phyloP scores from a whole-genome alignment of 106 monocot species.

The Acorus gramineus region DNA sequence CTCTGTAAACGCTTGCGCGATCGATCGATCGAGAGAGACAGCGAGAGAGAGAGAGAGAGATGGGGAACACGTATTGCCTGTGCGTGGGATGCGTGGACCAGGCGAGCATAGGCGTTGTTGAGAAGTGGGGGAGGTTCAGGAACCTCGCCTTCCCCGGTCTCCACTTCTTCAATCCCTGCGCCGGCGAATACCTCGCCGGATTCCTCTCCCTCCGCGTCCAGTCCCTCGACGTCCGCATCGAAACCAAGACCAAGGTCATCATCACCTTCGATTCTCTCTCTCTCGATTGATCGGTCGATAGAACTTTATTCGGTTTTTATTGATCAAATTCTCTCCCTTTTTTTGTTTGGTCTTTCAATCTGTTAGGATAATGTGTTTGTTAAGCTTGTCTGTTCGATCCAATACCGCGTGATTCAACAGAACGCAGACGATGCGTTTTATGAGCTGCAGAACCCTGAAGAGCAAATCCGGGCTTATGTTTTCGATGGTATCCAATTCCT shows the following conservation, averaged over 20 bases:
- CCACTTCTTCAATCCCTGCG: constrained; percentile 87
- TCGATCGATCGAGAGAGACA: not conserved
- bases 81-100: constrained; percentile 80
- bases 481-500: constrained; percentile 48
- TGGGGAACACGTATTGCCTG: constrained; percentile 27
- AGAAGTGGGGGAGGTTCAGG: constrained; percentile 83
- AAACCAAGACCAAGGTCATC: constrained; percentile 92
- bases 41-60: constrained; percentile 11
- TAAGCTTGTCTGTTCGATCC: constrained; percentile 83
- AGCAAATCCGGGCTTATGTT: constrained; percentile 92
- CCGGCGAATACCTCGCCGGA: constrained; percentile 80
- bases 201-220: constrained; percentile 73
- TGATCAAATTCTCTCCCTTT: not conserved
- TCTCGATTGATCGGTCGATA: not conserved
- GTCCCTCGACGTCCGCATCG: constrained; percentile 85
- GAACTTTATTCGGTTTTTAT: not conserved
- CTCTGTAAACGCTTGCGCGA: no score
- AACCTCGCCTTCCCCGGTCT: constrained; percentile 66
- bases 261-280: not conserved
- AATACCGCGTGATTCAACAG: constrained; percentile 66
- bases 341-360: no score
- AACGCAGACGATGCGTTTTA: constrained; percentile 98
- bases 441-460: constrained; percentile 87
- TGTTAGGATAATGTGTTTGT: constrained; percentile 94
- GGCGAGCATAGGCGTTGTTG: constrained; percentile 94